These are phyloP conservation scores for Kurtzmaniella natalensis DNA, from an alignment of 1,139 yeast genomes.

Conservation along the genomic window DNA sequence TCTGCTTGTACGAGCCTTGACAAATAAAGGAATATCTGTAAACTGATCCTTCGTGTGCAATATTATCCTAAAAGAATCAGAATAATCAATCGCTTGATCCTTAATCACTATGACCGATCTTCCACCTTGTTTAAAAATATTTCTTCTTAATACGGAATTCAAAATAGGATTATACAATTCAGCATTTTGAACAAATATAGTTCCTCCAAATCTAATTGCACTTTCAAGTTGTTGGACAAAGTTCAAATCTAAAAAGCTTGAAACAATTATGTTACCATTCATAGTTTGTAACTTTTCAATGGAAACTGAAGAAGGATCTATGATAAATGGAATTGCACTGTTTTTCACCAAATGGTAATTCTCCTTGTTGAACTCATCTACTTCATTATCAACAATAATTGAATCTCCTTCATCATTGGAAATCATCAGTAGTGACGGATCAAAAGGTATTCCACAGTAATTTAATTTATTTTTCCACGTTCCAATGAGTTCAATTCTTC, in stretches of 20 bases:
- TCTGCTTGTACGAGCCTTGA: constrained; percentile 56
- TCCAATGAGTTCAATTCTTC: constrained; percentile 34
- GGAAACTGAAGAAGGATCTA: constrained; percentile 67
- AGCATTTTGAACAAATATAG: constrained; percentile 69
- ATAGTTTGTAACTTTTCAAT: constrained; percentile 33
- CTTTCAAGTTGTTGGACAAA: constrained; percentile 71
- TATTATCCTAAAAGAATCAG: constrained; percentile 57
- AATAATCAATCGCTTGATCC: constrained; percentile 59
- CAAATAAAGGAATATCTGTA: constrained; percentile 45
- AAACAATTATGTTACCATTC: constrained; percentile 38
- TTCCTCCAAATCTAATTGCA: constrained; percentile 79
- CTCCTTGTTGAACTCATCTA: constrained; percentile 56
- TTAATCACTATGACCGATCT: constrained; percentile 61
- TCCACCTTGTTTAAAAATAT: constrained; percentile 66
- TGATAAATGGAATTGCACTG: constrained; percentile 45
- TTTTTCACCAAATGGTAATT: constrained; percentile 56
- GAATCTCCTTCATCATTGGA: constrained; percentile 34
- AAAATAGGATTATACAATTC: constrained; percentile 77
- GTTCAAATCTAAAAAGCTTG: constrained; percentile 73
- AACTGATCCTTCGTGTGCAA: constrained; percentile 60
- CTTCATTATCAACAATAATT: background rate
- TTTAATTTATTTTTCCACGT: constrained; percentile 41
- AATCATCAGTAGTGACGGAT: constrained; percentile 29
- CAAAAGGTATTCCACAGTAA: constrained; percentile 37
- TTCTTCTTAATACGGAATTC: constrained; percentile 57